Evolutionary conservation across 352 stramenopile species (phyloP).

Genomic region (Phytophthora idaei): DNA sequence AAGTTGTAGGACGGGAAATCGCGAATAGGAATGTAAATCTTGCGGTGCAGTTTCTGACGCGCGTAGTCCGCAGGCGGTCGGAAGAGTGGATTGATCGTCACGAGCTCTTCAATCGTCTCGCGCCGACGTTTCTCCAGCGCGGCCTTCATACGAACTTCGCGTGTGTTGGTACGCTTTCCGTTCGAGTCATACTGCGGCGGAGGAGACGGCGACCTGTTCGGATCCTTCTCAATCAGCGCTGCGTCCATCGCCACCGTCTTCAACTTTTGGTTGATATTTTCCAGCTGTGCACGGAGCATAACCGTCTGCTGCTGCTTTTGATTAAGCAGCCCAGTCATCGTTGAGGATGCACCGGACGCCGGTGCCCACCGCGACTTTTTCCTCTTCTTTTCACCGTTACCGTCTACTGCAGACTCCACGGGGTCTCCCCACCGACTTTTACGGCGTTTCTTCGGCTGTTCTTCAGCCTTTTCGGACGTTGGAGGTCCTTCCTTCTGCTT

Average conservation of each 20-base stretch:
- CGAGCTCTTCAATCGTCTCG: slow-evolving; percentile 95
- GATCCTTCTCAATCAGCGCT: slow-evolving; percentile 82
- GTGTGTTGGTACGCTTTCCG: slow-evolving; percentile 97
- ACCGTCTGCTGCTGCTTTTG: slow-evolving; percentile 81
- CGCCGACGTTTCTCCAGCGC: slow-evolving; percentile 90
- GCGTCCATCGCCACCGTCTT: slow-evolving; percentile 85
- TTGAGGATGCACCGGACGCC: slow-evolving; percentile 40
- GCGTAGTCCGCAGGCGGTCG: slow-evolving; percentile 88
- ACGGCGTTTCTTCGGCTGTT: slow-evolving; percentile 73
- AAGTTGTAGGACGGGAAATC: slow-evolving; percentile 99
- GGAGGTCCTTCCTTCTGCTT: slow-evolving; percentile 13
- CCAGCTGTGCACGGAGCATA: slow-evolving; percentile 71
- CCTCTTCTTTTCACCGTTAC: slow-evolving; percentile 53
- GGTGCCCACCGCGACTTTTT: slow-evolving; percentile 88
- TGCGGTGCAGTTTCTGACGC: slow-evolving; percentile 93
- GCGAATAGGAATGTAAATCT: slow-evolving; percentile 98
- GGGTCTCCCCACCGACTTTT: slow-evolving; percentile 90
- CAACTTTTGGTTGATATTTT: slow-evolving; percentile 75
- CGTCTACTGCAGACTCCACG: slow-evolving; percentile 34
- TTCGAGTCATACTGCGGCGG: slow-evolving; percentile 96
- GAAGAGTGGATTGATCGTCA: slow-evolving; percentile 95
- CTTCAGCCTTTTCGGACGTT: slow-evolving; percentile 11
- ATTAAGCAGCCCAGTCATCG: slow-evolving; percentile 51
- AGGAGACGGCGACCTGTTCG: slow-evolving; percentile 91
- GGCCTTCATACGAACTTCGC: slow-evolving; percentile 94